Percentiles rank a stretch among this genome's conserved stretches.
Evolutionary conservation across 345 rosid species (phyloP).

Genomic region (Syzygium grande): DNA sequence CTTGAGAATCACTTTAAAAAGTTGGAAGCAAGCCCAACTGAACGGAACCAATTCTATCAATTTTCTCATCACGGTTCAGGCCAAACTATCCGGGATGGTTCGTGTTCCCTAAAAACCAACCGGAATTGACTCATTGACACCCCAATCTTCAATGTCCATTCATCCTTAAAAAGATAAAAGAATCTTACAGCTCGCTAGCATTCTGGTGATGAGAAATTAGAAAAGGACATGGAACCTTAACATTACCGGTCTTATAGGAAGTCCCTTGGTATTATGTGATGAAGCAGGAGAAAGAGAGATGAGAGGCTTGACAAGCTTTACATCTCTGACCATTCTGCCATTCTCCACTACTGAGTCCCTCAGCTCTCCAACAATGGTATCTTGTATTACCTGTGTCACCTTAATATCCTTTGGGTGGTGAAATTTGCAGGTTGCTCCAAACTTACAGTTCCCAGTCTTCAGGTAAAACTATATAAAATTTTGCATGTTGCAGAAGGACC

Average conservation of each 20-base stretch:
- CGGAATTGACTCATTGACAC: not conserved
- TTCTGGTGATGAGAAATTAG: too few relatives aligned
- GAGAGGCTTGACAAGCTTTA: constrained; percentile 17
- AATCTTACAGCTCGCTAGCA: not conserved
- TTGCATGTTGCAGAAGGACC: constrained; percentile 6
- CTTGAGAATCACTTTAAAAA: not conserved
- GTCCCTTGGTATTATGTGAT: constrained; percentile 77
- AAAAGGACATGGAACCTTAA: not conserved
- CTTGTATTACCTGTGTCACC: constrained; percentile 32
- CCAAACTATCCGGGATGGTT: not conserved
- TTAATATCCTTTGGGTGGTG: constrained; percentile 86
- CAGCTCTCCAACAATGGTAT: constrained; percentile 27
- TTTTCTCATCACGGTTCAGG: not conserved
- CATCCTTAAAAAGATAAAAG: not conserved
- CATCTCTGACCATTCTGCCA: constrained; percentile 21
- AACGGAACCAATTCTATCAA: not conserved
- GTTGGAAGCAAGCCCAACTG: not conserved
- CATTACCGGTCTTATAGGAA: constrained; percentile 73
- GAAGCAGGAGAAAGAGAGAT: constrained; percentile 38
- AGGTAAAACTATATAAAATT: constrained; percentile 55
- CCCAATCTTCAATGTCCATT: not conserved
- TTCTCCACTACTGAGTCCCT: constrained; percentile 16
- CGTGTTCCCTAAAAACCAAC: not conserved
- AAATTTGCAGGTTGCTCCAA: constrained; percentile 85
- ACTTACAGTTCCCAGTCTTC: constrained; percentile 93